A percentile compares a stretch with the other conserved stretches of the same genome.
These are phyloP conservation scores for Solanum etuberosum DNA, from an alignment of 257 asterid genomes.

Conservation along the genomic window DNA sequence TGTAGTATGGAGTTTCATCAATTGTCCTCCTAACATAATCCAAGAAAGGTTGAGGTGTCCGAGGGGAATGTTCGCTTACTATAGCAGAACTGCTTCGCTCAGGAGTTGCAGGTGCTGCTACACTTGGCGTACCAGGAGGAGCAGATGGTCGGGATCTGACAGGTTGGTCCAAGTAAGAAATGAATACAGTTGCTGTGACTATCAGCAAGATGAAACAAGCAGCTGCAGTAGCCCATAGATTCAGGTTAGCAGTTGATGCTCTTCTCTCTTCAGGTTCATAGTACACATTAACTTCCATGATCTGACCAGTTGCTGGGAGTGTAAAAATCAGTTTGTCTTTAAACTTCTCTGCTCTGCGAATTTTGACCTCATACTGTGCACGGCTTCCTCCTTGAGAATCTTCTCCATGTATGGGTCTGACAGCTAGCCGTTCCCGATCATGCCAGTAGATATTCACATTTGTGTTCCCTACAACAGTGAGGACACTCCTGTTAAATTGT, in stretches of 20 bases:
- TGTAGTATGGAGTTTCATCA: slow-evolving; percentile 84
- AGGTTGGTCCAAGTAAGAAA: slow-evolving; percentile 29
- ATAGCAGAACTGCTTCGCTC: slow-evolving; percentile 30
- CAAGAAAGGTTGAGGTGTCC: slow-evolving; percentile 86
- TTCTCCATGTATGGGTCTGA: slow-evolving; percentile 25
- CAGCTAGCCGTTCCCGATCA: slow-evolving; percentile 29
- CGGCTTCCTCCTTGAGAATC: slow-evolving; percentile 19
- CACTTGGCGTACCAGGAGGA: slow-evolving; percentile 15
- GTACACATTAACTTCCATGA: slow-evolving; percentile 39
- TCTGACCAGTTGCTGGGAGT: slow-evolving; percentile 74
- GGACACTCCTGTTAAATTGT: slow-evolving; percentile 23
- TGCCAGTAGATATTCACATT: slow-evolving; percentile 53
- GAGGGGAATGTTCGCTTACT: slow-evolving; percentile 53
- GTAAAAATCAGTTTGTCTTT: slow-evolving; percentile 47
- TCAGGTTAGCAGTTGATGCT: not conserved
- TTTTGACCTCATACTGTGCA: slow-evolving; percentile 42
- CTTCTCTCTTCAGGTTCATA: slow-evolving; percentile 36
- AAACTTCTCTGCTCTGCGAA: slow-evolving; percentile 21
- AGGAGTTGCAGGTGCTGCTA: slow-evolving; percentile 55
- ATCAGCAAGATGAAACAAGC: slow-evolving; percentile 17
- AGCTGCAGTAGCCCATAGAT: slow-evolving; percentile 15
- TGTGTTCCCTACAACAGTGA: slow-evolving; percentile 65
- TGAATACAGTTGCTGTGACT: slow-evolving; percentile 2
- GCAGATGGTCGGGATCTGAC: slow-evolving; percentile 13
- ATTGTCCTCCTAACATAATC: slow-evolving; percentile 78